Evolutionary conservation across 2,329 filamentous ascomycete genomes (phyloP).

Genomic region (Myriosclerotinia duriaeana): DNA sequence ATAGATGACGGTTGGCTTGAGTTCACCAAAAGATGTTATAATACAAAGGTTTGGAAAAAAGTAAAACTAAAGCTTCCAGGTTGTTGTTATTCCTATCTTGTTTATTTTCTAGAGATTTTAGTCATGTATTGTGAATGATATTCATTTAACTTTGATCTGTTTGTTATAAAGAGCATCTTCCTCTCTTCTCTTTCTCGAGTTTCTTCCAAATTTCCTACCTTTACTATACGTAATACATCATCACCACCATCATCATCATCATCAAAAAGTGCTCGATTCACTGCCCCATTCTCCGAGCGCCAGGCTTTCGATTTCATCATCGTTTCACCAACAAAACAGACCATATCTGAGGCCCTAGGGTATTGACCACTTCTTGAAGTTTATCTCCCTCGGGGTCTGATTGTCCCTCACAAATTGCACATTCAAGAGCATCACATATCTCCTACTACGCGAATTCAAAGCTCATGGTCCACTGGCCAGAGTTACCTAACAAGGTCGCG

Average conservation of each 20-base stretch:
- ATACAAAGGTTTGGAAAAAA: background rate
- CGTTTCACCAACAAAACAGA: slow-evolving; percentile 12
- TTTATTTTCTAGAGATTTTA: background rate
- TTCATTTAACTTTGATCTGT: no score
- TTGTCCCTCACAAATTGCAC: background rate
- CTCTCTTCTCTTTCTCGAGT: background rate
- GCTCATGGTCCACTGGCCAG: background rate
- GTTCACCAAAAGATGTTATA: no score
- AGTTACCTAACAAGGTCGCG: background rate
- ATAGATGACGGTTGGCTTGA: slow-evolving; percentile 1
- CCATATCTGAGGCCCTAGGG: background rate
- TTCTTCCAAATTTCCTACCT: background rate
- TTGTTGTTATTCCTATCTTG: background rate
- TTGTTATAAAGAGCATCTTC: background rate
- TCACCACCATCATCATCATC: background rate
- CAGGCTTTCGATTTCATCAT: background rate
- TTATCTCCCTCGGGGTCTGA: background rate
- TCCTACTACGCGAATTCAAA: background rate
- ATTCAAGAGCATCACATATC: background rate
- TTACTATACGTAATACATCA: background rate
- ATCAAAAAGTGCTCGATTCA: background rate
- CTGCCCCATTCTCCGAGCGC: slow-evolving; percentile 1
- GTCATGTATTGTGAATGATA: background rate
- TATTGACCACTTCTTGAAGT: background rate
- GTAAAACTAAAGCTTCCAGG: background rate